Evolutionary conservation across 1,139 yeast species (phyloP), one percentile per base, ranked within the genome.

Genomic region (Diutina neorugosa): DNA sequence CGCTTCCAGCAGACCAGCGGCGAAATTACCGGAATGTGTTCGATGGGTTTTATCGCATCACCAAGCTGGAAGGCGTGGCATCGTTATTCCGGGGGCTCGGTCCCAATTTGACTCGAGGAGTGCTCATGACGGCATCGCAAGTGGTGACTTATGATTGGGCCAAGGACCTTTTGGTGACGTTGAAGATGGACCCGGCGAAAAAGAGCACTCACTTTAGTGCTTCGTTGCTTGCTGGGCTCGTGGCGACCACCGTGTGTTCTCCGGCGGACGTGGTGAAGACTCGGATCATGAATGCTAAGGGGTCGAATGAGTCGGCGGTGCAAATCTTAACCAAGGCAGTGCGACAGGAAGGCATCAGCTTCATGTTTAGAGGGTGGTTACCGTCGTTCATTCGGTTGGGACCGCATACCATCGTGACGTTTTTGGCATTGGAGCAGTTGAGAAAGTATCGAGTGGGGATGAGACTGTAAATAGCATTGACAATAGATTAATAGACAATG

Each of bases 211-310:
- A 88, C 65, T 87, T 89, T 63, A 64, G 82, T 40, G 87, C 95
- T 0, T 83, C 91, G 3, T 70, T 87, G 55, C 65, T 85, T 57
- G 95, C 96, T 0, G 96, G 96, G 12, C 70, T 88, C 43, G 90
- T 87, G 11, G 96, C 96, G 4, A 88, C 96, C 1, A 89, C 96
- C 0, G 86, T 87, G 20, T 89, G 96, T 65, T 86, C 95, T 1
- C 96, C 96, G 0, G 96, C 93, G 9, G 96, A 89, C 66, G 96
- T 89, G 9, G 84, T 89, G 53, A 89, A 88, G 68, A 89, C 96
- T 1, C 74, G 95, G 63, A 84, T 88, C 56, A 89, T 89, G 96
- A 84, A 86, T 60, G 71, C 80, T 31, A 79, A 84, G 51, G 78
- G 78, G 14, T 63, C 68, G 8, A 73, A 73, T 52, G 69, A 69